Evolutionary conservation across 768 basidiomycete genomes (phyloP).

Genomic region (Naganishia friedmannii): DNA sequence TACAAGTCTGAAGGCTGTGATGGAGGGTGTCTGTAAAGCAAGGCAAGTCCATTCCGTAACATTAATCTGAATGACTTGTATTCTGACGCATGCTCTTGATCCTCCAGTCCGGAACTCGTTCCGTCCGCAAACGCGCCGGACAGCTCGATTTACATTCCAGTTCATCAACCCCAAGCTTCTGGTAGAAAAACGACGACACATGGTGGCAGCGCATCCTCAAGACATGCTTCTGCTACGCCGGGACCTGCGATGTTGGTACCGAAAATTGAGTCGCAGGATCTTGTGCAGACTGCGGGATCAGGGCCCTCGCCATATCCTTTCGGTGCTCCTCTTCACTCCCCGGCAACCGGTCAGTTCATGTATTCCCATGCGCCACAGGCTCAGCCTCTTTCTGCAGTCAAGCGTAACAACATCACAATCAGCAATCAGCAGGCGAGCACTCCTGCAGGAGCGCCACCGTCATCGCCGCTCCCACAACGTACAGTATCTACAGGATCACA

Average conservation of each 20-base stretch:
- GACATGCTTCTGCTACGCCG: conserved; percentile 6
- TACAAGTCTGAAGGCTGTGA: conserved; percentile 24
- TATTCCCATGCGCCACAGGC: conserved; percentile 1
- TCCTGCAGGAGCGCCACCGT: background rate
- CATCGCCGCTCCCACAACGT: conserved; percentile 12
- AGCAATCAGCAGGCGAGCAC: conserved; percentile 9
- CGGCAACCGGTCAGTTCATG: background rate
- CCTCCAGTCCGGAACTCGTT: conserved; percentile 5
- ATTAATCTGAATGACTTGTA: background rate
- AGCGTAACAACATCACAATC: background rate
- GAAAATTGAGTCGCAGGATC: conserved; percentile 15
- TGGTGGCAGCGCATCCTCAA: background rate
- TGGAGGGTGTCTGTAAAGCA: conserved; percentile 21
- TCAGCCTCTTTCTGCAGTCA: background rate
- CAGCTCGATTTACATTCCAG: conserved; percentile 19
- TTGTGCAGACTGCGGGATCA: background rate
- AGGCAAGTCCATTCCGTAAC: conserved; percentile 5
- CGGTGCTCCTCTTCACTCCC: conserved; percentile 3
- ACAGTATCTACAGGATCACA: conserved; percentile 13
- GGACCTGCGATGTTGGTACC: background rate
- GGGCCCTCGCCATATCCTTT: conserved; percentile 8
- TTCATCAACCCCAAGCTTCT: background rate
- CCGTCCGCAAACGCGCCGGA: conserved; percentile 10
- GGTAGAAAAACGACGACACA: background rate
- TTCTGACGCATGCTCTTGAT: background rate